A percentile compares a stretch with the other conserved stretches of the same genome.
phyloP scores from a whole-genome alignment of 2,329 filamentous ascomycete species.

The Reticulascus tulasneorum region DNA sequence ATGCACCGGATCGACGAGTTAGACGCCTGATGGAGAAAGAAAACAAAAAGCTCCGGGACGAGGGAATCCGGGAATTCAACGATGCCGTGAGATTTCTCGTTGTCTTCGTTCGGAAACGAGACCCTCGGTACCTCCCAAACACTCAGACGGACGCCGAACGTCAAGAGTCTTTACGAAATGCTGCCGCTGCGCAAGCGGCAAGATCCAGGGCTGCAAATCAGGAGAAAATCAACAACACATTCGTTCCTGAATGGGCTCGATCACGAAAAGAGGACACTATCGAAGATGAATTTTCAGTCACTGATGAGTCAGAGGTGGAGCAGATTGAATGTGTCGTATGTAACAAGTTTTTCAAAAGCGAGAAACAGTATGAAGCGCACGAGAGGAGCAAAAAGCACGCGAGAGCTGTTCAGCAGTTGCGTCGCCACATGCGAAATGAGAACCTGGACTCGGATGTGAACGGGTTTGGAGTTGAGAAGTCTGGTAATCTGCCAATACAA shows the following conservation, averaged over 20 bases:
- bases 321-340: constrained; percentile 74
- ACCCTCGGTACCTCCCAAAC: constrained; percentile 78
- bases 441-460: constrained; percentile 50
- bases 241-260: constrained; percentile 73
- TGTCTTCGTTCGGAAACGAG: constrained; percentile 83
- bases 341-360: constrained; percentile 78
- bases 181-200: constrained; percentile 79
- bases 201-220: constrained; percentile 77
- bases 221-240: constrained; percentile 62
- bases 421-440: constrained; percentile 78
- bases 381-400: constrained; percentile 96
- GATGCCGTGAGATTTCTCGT: constrained; percentile 85
- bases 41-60: constrained; percentile 79
- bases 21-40: constrained; percentile 92
- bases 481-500: too few species aligned
- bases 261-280: constrained; percentile 44
- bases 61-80: constrained; percentile 84
- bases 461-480: too few species aligned
- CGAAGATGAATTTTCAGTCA: constrained; percentile 57
- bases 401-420: constrained; percentile 78
- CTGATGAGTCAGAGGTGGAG: constrained; percentile 49
- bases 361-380: constrained; percentile 86
- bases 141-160: constrained; percentile 75
- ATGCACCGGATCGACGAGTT: constrained; percentile 80
- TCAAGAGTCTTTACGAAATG: constrained; percentile 71